A percentile compares a stretch with the other conserved stretches of the same genome.
Evolutionary conservation across 352 stramenopile genomes (phyloP).

Genomic region (Globisporangium parvum): DNA sequence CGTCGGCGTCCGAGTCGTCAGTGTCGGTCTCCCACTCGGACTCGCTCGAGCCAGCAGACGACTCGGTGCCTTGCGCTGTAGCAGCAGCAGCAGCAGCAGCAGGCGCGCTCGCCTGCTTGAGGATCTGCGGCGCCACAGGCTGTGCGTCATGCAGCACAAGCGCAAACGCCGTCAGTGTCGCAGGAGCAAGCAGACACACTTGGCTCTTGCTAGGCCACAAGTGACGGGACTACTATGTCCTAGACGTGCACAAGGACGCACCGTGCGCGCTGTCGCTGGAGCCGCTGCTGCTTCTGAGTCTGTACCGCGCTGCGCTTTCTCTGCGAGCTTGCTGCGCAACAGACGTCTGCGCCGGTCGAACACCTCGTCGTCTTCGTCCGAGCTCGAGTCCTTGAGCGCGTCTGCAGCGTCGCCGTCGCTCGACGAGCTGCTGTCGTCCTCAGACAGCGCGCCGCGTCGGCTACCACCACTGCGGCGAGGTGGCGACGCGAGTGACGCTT

Average conservation of each 20-base stretch:
- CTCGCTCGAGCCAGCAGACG: constrained; percentile 36
- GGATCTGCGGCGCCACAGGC: constrained; percentile 29
- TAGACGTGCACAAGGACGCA: neutral
- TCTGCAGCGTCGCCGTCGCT: constrained; percentile 32
- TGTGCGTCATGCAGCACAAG: constrained; percentile 4
- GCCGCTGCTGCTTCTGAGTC: constrained; percentile 7
- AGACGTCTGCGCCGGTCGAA: constrained; percentile 53
- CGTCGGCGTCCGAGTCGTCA: constrained; percentile 54
- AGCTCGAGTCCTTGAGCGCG: constrained; percentile 69
- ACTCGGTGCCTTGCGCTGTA: constrained; percentile 18
- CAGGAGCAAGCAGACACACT: neutral
- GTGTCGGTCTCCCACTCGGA: constrained; percentile 84
- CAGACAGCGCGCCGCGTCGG: neutral
- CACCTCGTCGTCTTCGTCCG: constrained; percentile 69
- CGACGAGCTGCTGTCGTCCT: constrained; percentile 17
- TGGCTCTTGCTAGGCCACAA: neutral
- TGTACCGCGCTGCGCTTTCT: constrained; percentile 19
- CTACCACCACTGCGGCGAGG: neutral
- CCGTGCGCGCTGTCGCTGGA: constrained; percentile 1
- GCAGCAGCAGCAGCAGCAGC: neutral
- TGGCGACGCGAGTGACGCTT: neutral
- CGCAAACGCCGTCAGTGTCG: neutral
- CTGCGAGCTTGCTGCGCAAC: constrained; percentile 49
- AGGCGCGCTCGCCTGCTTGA: constrained; percentile 14
- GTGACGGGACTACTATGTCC: no score